Evolutionary conservation across 306 rosid genomes (phyloP).

Genomic region (Casuarina cunninghamiana): DNA sequence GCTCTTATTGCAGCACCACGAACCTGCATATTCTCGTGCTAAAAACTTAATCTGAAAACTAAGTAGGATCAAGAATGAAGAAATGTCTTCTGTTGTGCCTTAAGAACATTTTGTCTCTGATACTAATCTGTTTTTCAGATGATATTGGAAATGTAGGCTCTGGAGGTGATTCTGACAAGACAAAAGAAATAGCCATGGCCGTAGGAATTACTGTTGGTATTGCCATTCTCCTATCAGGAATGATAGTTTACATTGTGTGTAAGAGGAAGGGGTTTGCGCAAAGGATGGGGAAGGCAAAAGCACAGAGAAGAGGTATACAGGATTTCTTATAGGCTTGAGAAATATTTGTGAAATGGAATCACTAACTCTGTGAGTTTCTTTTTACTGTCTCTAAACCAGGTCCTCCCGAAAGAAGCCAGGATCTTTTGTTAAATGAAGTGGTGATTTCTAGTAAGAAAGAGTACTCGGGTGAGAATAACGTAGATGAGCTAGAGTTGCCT

Average conservation of each 20-base stretch:
- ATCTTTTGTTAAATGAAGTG: constrained; percentile 41
- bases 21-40: background rate
- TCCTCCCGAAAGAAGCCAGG: constrained; percentile 53
- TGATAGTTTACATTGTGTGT: constrained; percentile 38
- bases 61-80: background rate
- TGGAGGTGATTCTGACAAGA: constrained; percentile 36
- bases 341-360: constrained; percentile 14
- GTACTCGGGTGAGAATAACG: constrained; percentile 37
- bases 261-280: constrained; percentile 36
- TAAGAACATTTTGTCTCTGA: constrained; percentile 2
- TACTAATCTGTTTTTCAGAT: constrained; percentile 26
- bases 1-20: background rate
- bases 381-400: constrained; percentile 39
- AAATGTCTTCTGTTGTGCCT: background rate
- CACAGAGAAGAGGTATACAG: constrained; percentile 41
- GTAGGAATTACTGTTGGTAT: constrained; percentile 41
- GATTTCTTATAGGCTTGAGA: background rate
- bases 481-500: constrained; percentile 56
- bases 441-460: constrained; percentile 44
- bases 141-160: constrained; percentile 24
- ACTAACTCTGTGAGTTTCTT: constrained; percentile 8
- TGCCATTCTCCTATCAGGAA: constrained; percentile 41
- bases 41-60: background rate
- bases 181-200: constrained; percentile 20
- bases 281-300: constrained; percentile 10